phyloP scores from a whole-genome alignment of 2,329 filamentous ascomycete genomes.

The Cryphonectria naterciae region DNA sequence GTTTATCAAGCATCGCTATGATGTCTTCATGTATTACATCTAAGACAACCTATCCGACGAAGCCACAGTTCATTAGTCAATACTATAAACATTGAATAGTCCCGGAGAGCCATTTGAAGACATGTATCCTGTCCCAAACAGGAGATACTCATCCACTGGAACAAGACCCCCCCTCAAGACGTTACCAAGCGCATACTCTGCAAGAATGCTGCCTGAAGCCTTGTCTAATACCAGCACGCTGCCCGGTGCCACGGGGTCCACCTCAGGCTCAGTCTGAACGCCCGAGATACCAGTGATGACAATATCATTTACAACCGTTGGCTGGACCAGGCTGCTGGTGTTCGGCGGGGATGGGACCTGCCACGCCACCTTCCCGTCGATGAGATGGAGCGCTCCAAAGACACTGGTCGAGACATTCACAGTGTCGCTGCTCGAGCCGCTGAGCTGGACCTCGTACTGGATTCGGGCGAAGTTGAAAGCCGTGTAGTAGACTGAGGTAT shows the following conservation, averaged over 20 bases:
- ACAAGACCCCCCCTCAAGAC: not conserved
- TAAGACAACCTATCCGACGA: too few species aligned
- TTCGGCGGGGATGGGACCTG: not conserved
- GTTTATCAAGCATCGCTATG: too few species aligned
- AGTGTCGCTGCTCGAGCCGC: not conserved
- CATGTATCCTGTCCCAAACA: not conserved
- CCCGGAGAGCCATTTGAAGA: not conserved
- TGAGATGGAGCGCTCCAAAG: not conserved
- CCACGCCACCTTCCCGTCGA: not conserved
- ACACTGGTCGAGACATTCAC: not conserved
- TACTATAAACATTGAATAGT: not conserved
- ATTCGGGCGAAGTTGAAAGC: constrained; percentile 32
- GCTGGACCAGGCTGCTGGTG: not conserved
- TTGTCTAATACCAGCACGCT: not conserved
- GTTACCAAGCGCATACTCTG: not conserved
- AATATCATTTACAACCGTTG: constrained; percentile 8
- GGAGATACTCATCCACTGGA: not conserved
- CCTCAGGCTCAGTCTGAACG: not conserved
- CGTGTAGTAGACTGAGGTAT: constrained; percentile 37
- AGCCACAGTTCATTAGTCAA: not conserved
- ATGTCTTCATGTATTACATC: too few species aligned
- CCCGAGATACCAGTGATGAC: not conserved
- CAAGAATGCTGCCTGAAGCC: not conserved
- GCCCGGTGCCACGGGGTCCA: not conserved
- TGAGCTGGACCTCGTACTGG: not conserved